Conservation (phyloP, 768 basidiomycete genomes). For the Rhizopogon vulgaris region DNA sequence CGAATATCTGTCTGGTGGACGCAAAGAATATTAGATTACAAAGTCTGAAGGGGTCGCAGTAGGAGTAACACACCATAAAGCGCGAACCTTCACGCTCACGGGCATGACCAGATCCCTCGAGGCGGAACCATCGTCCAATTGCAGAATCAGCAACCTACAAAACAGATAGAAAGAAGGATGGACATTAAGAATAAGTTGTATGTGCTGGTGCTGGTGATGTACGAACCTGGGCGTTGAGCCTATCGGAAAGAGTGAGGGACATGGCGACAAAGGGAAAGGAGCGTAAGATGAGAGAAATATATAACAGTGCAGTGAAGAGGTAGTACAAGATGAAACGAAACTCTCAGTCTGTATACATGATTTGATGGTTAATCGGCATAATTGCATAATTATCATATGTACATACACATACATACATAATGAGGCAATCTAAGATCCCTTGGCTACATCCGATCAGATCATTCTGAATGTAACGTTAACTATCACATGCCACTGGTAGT, state of each 20-base stretch:
- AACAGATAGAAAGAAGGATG: neutral
- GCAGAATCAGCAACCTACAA: constrained; percentile 33
- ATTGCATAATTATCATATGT: too few relatives aligned
- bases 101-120: constrained; percentile 65
- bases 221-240: constrained; percentile 35
- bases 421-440: too few relatives aligned
- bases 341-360: neutral
- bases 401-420: too few relatives aligned
- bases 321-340: constrained; percentile 1
- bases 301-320: constrained; percentile 11
- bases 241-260: constrained; percentile 34
- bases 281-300: constrained; percentile 11
- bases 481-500: too few relatives aligned
- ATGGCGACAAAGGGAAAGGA: constrained; percentile 20
- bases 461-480: too few relatives aligned
- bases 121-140: constrained; percentile 61
- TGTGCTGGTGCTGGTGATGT: neutral
- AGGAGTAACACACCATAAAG: constrained; percentile 40
- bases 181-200: neutral
- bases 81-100: constrained; percentile 58
- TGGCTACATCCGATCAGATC: too few relatives aligned
- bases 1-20: constrained; percentile 61
- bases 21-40: neutral
- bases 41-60: constrained; percentile 4
- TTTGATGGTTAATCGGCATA: neutral